These are phyloP conservation scores for Corymbia citriodora DNA, from an alignment of 441 rosid genomes.

Conservation along the genomic window DNA sequence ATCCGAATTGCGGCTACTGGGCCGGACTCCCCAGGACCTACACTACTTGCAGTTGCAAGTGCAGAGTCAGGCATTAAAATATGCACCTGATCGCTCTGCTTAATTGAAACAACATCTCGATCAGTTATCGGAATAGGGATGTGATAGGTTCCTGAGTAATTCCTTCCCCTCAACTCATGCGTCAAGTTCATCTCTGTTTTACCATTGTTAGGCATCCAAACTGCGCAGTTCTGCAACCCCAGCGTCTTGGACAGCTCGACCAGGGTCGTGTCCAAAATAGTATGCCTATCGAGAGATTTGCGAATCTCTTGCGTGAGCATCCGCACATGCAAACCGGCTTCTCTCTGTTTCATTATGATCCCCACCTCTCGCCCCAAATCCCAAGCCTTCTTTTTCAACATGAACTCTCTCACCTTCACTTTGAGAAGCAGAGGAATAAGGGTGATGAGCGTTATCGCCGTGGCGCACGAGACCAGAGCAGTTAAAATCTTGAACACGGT, in stretches of 20 bases:
- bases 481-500: slow-evolving; percentile 91
- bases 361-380: slow-evolving; percentile 94
- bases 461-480: slow-evolving; percentile 92
- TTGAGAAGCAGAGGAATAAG: slow-evolving; percentile 89
- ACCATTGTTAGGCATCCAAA: slow-evolving; percentile 85
- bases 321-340: slow-evolving; percentile 77
- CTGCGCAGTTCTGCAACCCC: slow-evolving; percentile 81
- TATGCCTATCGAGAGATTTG: slow-evolving; percentile 85
- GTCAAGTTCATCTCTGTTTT: slow-evolving; percentile 70
- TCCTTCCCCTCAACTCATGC: slow-evolving; percentile 51
- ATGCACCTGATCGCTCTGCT: slow-evolving; percentile 57
- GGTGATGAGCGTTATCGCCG: slow-evolving; percentile 85
- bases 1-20: slow-evolving; percentile 87
- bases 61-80: slow-evolving; percentile 50
- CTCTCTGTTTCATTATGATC: slow-evolving; percentile 79
- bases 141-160: slow-evolving; percentile 20
- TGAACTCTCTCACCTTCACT: slow-evolving; percentile 87
- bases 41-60: slow-evolving; percentile 58
- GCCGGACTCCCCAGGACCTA: slow-evolving; percentile 48
- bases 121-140: slow-evolving; percentile 51
- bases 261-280: slow-evolving; percentile 74
- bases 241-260: slow-evolving; percentile 90
- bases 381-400: slow-evolving; percentile 86
- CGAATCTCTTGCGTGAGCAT: slow-evolving; percentile 98
- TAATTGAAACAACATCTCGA: slow-evolving; percentile 61